A percentile compares a stretch with the other conserved stretches of the same genome.
Evolutionary conservation across 164 flowering plant genomes (phyloP).

Genomic region (Malania oleifera): DNA sequence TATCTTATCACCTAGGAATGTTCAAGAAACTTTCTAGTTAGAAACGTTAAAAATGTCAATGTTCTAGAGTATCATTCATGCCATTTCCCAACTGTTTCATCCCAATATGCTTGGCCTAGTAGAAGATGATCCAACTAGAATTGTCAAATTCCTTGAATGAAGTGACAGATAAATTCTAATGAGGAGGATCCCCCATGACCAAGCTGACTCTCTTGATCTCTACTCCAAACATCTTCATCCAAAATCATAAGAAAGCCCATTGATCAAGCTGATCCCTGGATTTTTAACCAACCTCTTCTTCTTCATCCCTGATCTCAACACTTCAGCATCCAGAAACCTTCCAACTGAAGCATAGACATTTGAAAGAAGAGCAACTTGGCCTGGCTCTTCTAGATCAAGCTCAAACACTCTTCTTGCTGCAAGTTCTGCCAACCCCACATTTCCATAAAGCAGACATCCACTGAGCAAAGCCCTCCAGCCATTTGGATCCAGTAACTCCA

Average conservation of each 20-base stretch:
- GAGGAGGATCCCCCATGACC: too few relatives aligned
- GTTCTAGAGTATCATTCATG: too few relatives aligned
- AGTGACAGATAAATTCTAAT: too few relatives aligned
- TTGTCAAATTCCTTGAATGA: too few relatives aligned
- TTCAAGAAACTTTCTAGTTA: too few relatives aligned
- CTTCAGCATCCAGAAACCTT: constrained; percentile 37
- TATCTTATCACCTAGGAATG: too few relatives aligned
- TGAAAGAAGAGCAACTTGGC: constrained; percentile 36
- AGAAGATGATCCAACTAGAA: too few relatives aligned
- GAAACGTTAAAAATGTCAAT: too few relatives aligned
- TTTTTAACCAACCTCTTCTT: constrained; percentile 22
- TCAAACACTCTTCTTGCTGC: constrained; percentile 25
- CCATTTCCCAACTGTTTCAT: too few relatives aligned
- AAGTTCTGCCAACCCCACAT: constrained; percentile 34
- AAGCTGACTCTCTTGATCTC: too few relatives aligned
- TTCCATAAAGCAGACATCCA: constrained; percentile 28
- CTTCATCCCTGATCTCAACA: constrained; percentile 24
- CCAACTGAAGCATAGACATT: constrained; percentile 42
- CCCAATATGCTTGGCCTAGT: too few relatives aligned
- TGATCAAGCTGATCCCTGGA: constrained; percentile 31
- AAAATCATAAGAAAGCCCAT: constrained; percentile 9
- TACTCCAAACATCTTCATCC: constrained; percentile 14
- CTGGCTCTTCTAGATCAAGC: constrained; percentile 24
- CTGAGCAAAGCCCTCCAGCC: constrained; percentile 37
- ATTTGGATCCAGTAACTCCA: constrained; percentile 15